Evolutionary conservation across 2,329 filamentous ascomycete species (phyloP).

Genomic region (Cladobotryum protrusum): DNA sequence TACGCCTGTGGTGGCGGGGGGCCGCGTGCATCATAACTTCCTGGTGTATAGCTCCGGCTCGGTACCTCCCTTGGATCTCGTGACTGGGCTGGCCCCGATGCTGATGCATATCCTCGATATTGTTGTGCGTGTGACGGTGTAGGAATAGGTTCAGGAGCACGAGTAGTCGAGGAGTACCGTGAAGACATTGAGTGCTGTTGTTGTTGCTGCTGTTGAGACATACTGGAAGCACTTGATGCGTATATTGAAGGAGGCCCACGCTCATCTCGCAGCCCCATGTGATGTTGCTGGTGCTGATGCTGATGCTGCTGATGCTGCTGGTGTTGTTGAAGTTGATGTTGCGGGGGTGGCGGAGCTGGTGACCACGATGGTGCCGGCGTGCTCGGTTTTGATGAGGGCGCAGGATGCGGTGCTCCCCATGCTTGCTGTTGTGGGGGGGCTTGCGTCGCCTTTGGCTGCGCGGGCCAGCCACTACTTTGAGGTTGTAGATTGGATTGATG

Average conservation of each 20-base stretch:
- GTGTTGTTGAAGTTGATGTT: constrained; percentile 21
- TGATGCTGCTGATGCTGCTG: constrained; percentile 25
- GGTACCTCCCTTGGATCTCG: constrained; percentile 38
- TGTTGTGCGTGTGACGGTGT: constrained; percentile 27
- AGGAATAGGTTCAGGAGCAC: constrained; percentile 36
- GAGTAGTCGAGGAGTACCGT: constrained; percentile 34
- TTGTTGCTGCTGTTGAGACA: constrained; percentile 25
- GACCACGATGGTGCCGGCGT: constrained; percentile 29
- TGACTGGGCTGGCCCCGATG: constrained; percentile 35
- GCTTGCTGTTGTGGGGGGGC: constrained; percentile 27
- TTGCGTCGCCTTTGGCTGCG: constrained; percentile 28
- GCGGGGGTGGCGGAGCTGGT: constrained; percentile 24
- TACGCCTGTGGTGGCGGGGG: constrained; percentile 31
- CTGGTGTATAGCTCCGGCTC: constrained; percentile 41
- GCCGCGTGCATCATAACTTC: constrained; percentile 36
- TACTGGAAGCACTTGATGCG: constrained; percentile 17
- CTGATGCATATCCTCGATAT: constrained; percentile 39
- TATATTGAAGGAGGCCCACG: constrained; percentile 31
- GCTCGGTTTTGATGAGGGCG: constrained; percentile 25
- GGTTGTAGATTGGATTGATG: constrained; percentile 18
- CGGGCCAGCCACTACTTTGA: constrained; percentile 23
- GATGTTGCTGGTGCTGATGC: constrained; percentile 26
- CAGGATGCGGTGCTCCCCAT: constrained; percentile 28
- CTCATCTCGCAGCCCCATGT: constrained; percentile 33
- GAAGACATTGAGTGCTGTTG: constrained; percentile 31